Evolutionary conservation across 179 eudicot genomes (phyloP).

Genomic region (Actinidia chinensis): DNA sequence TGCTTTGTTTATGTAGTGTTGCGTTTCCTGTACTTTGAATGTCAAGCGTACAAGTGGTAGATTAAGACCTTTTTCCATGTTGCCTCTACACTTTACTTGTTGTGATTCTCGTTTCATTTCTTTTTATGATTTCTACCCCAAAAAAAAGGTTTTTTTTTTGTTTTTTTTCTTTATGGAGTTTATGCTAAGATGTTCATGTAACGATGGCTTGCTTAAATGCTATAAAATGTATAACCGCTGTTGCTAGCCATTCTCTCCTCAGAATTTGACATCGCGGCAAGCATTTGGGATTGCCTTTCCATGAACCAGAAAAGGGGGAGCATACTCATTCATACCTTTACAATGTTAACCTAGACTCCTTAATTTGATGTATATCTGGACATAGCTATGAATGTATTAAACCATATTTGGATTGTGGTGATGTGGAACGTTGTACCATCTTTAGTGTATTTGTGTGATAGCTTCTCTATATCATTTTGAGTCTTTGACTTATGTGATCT

Average conservation of each 20-base stretch:
- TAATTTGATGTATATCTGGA: not conserved
- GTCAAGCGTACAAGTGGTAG: too few relatives aligned
- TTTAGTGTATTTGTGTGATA: not conserved
- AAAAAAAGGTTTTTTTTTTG: too few relatives aligned
- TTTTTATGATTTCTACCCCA: slow-evolving; percentile 34
- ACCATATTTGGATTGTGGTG: not conserved
- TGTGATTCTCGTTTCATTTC: slow-evolving; percentile 12
- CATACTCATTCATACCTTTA: not conserved
- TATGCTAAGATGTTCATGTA: slow-evolving; percentile 91
- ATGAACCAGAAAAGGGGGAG: slow-evolving; percentile 88
- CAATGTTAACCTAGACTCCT: not conserved
- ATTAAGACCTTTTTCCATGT: too few relatives aligned
- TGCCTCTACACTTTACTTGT: not conserved
- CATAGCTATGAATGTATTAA: not conserved
- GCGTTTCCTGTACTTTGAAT: too few relatives aligned
- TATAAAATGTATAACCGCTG: slow-evolving; percentile 87
- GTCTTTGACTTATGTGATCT: not conserved
- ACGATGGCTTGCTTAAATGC: slow-evolving; percentile 93
- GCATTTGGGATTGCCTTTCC: slow-evolving; percentile 90
- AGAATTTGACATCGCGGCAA: slow-evolving; percentile 78
- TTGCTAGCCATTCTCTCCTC: slow-evolving; percentile 68
- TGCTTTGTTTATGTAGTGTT: slow-evolving; percentile 6
- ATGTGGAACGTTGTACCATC: too few relatives aligned
- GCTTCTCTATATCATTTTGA: not conserved
- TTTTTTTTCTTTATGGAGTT: slow-evolving; percentile 74